Evolutionary conservation across 2,329 filamentous ascomycete genomes (phyloP).

Genomic region (Hypoxylon sp.): DNA sequence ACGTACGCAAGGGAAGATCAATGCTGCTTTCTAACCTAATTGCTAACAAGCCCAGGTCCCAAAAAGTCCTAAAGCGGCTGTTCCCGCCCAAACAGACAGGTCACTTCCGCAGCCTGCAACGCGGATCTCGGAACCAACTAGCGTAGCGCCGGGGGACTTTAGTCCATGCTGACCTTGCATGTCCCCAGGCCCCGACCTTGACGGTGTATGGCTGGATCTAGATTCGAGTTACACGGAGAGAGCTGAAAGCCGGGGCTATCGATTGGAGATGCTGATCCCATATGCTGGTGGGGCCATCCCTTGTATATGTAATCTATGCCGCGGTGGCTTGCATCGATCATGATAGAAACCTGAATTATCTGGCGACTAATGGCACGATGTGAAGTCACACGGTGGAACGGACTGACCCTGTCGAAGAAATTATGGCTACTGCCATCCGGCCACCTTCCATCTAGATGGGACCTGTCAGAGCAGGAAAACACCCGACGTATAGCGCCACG

Average conservation of each 20-base stretch:
- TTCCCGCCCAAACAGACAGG: conserved; percentile 30
- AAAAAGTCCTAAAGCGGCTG: conserved; percentile 18
- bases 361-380: conserved; percentile 28
- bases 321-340: conserved; percentile 29
- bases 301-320: conserved; percentile 8
- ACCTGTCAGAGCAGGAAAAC: conserved; percentile 14
- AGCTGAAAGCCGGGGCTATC: conserved; percentile 28
- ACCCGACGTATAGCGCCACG: conserved; percentile 25
- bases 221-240: conserved; percentile 25
- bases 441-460: conserved; percentile 25
- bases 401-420: conserved; percentile 16
- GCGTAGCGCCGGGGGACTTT: conserved; percentile 17
- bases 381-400: conserved; percentile 27
- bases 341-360: conserved; percentile 22
- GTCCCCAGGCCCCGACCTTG: conserved; percentile 2
- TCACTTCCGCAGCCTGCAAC: conserved; percentile 12
- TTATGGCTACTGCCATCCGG: conserved; percentile 6
- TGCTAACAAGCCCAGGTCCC: conserved; percentile 5
- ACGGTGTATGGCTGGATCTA: conserved; percentile 35
- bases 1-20: conserved; percentile 19
- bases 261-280: conserved; percentile 19
- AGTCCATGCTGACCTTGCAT: conserved; percentile 22
- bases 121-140: conserved; percentile 7
- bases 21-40: conserved; percentile 15
- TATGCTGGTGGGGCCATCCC: neutral